These are phyloP conservation scores for Wickerhamiella nectarea DNA, from an alignment of 805 yeast genomes.

Conservation along the genomic window DNA sequence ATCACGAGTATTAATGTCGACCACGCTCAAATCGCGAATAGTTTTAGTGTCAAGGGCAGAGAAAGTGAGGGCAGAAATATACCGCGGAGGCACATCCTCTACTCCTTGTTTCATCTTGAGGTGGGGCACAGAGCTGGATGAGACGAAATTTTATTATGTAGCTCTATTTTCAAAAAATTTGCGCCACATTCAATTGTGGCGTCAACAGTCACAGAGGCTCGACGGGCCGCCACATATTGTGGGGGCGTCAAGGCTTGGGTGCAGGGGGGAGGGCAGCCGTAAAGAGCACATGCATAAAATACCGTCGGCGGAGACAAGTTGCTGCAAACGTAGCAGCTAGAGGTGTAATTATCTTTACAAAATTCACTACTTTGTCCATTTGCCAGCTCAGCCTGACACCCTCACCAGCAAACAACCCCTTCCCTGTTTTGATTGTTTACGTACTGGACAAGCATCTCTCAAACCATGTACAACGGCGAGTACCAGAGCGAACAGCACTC, in stretches of 20 bases:
- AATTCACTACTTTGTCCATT: too few relatives aligned
- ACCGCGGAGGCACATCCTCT: conserved; percentile 75
- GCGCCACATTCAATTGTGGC: not conserved
- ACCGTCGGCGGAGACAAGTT: too few relatives aligned
- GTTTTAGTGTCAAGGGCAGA: conserved; percentile 88
- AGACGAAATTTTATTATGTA: not conserved
- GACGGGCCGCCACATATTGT: too few relatives aligned
- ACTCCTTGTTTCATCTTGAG: conserved; percentile 28
- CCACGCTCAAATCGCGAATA: conserved; percentile 85
- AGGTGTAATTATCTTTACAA: too few relatives aligned
- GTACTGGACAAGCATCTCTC: not conserved
- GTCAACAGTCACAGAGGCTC: too few relatives aligned
- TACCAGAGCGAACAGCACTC: not conserved
- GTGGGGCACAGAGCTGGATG: not conserved
- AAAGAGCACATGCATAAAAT: too few relatives aligned
- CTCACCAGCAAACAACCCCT: too few relatives aligned
- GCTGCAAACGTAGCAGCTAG: too few relatives aligned
- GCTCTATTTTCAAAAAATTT: not conserved
- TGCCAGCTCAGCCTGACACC: too few relatives aligned
- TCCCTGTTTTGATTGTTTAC: not conserved
- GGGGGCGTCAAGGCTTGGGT: too few relatives aligned
- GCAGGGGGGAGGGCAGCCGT: too few relatives aligned
- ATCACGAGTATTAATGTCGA: conserved; percentile 83
- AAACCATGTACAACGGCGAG: conserved; percentile 3
- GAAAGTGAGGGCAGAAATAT: conserved; percentile 80